Evolutionary conservation across 108 stramenopile genomes (phyloP).

Genomic region (Fragilaria crotonensis): DNA sequence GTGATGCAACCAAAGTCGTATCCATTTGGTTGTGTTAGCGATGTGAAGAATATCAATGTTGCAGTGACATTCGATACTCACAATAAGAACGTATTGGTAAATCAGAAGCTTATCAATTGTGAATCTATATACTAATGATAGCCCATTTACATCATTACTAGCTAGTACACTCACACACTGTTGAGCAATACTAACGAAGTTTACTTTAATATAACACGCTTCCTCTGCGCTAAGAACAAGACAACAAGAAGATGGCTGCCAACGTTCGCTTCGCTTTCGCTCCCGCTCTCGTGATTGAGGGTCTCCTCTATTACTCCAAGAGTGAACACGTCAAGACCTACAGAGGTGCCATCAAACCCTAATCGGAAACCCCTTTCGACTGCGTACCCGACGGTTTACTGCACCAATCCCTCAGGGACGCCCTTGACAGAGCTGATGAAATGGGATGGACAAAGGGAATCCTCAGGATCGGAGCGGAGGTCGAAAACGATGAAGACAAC

Average conservation of each 20-base stretch:
- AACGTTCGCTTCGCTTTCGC: neutral
- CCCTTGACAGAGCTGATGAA: neutral
- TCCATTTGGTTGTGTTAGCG: too few relatives aligned
- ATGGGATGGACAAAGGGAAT: neutral
- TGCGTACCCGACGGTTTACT: neutral
- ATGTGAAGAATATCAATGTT: too few relatives aligned
- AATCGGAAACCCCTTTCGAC: neutral
- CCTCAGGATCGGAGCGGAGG: neutral
- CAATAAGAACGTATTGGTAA: too few relatives aligned
- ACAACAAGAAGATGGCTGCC: neutral
- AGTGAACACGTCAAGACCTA: neutral
- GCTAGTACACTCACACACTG: too few relatives aligned
- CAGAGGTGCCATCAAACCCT: neutral
- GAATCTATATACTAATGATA: too few relatives aligned
- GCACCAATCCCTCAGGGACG: neutral
- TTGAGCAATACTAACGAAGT: too few relatives aligned
- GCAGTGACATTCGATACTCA: too few relatives aligned
- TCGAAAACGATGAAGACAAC: neutral
- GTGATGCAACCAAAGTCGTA: too few relatives aligned
- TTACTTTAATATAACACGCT: neutral
- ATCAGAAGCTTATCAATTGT: too few relatives aligned
- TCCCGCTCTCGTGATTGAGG: neutral
- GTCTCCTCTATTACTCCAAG: neutral
- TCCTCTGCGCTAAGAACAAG: slow-evolving; percentile 1
- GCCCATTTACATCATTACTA: too few relatives aligned